Percentiles rank a stretch among this genome's conserved stretches.
These are phyloP conservation scores for Rhodotorula diobovata DNA, from an alignment of 768 basidiomycete genomes.

Conservation along the genomic window DNA sequence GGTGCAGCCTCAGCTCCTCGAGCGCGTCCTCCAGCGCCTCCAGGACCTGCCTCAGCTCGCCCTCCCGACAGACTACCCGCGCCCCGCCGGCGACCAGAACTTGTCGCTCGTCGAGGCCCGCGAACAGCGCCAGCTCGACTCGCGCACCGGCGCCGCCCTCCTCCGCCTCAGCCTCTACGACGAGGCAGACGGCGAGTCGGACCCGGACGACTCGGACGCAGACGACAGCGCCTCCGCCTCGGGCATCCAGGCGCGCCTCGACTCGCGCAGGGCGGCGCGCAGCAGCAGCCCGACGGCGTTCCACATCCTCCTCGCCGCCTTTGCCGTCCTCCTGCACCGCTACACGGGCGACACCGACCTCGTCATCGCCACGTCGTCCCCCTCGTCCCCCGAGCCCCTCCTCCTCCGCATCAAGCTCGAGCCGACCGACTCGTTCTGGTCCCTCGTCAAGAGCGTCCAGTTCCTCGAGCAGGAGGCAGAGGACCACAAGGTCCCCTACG, in stretches of 20 bases:
- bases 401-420: slow-evolving; percentile 78
- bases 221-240: not conserved
- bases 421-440: slow-evolving; percentile 81
- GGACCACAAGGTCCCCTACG: slow-evolving; percentile 73
- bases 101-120: slow-evolving; percentile 75
- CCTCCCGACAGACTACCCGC: slow-evolving; percentile 91
- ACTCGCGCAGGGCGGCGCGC: not conserved
- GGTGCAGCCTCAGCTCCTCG: slow-evolving; percentile 44
- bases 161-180: slow-evolving; percentile 74
- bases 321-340: slow-evolving; percentile 81
- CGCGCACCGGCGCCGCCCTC: slow-evolving; percentile 55
- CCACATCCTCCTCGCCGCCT: slow-evolving; percentile 86
- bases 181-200: slow-evolving; percentile 54
- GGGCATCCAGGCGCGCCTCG: slow-evolving; percentile 17
- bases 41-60: slow-evolving; percentile 82
- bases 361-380: slow-evolving; percentile 75
- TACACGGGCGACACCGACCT: slow-evolving; percentile 95
- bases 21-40: slow-evolving; percentile 53
- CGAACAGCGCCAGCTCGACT: slow-evolving; percentile 65
- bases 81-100: slow-evolving; percentile 59
- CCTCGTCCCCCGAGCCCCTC: slow-evolving; percentile 71
- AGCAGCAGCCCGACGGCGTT: slow-evolving; percentile 62
- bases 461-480: slow-evolving; percentile 78
- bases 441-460: slow-evolving; percentile 78
- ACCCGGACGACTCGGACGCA: slow-evolving; percentile 53